phyloP scores from a whole-genome alignment of 352 stramenopile genomes.

The Globisporangium recalcitrans region DNA sequence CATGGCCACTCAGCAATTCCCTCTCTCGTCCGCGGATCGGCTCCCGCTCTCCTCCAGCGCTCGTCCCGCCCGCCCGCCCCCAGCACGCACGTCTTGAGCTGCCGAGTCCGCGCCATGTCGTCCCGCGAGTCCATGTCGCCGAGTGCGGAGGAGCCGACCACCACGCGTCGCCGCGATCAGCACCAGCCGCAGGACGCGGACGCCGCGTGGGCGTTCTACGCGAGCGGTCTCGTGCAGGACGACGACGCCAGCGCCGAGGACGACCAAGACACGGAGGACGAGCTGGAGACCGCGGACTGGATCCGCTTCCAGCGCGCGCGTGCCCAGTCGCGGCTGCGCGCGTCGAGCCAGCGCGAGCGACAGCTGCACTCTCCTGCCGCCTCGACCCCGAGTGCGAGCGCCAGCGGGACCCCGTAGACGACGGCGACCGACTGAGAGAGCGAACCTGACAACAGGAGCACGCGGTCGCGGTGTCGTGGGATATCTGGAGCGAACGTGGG shows the following conservation, averaged over 20 bases:
- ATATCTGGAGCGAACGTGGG: not conserved
- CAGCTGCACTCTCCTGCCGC: not conserved
- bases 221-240: constrained; percentile 47
- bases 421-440: not conserved
- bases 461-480: not conserved
- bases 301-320: constrained; percentile 55
- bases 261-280: constrained; percentile 55
- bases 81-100: not conserved
- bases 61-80: not conserved
- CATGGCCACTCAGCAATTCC: constrained; percentile 11
- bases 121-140: constrained; percentile 12
- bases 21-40: constrained; percentile 6
- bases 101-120: constrained; percentile 7
- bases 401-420: not conserved
- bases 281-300: constrained; percentile 49
- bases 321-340: constrained; percentile 36
- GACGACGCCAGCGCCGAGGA: constrained; percentile 21
- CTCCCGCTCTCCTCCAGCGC: not conserved
- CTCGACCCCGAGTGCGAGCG: not conserved
- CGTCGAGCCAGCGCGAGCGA: constrained; percentile 33
- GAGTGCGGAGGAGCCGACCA: constrained; percentile 3
- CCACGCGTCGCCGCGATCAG: not conserved
- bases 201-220: constrained; percentile 50
- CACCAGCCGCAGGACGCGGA: not conserved
- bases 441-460: not conserved